phyloP scores from a whole-genome alignment of 2,329 filamentous ascomycete species.

The Sporothrix mexicana region DNA sequence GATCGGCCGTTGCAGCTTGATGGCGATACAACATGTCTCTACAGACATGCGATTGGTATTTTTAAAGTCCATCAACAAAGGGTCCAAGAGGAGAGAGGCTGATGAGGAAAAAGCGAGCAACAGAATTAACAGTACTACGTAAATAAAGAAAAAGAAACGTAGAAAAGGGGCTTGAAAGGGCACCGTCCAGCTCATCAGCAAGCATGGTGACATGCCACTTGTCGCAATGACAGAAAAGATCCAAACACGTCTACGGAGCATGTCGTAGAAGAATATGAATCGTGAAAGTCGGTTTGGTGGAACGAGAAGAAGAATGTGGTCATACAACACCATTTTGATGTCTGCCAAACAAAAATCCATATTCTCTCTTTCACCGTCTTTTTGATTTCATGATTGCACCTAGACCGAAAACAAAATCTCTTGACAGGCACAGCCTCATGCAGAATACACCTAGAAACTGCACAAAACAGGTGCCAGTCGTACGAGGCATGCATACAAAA shows the following conservation, averaged over 20 bases:
- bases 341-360: not conserved
- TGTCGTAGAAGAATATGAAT: not conserved
- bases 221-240: not conserved
- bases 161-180: not conserved
- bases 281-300: not conserved
- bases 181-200: not conserved
- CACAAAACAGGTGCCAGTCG: not conserved
- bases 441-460: not conserved
- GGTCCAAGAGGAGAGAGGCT: not conserved
- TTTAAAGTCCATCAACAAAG: not conserved
- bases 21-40: not conserved
- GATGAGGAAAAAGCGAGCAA: not conserved
- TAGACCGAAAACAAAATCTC: not conserved
- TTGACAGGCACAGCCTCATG: not conserved
- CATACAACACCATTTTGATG: not conserved
- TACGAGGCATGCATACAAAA: not conserved
- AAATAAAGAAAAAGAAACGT: too few relatives aligned
- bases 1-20: conserved; percentile 5
- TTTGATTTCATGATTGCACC: not conserved
- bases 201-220: conserved; percentile 1
- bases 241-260: too few relatives aligned
- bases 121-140: too few relatives aligned
- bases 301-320: not conserved
- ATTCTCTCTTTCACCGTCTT: not conserved
- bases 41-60: not conserved